Percentiles rank a stretch among this genome's conserved stretches.
phyloP scores from a whole-genome alignment of 129 eudicot genomes.

The Artemisia tridentata region DNA sequence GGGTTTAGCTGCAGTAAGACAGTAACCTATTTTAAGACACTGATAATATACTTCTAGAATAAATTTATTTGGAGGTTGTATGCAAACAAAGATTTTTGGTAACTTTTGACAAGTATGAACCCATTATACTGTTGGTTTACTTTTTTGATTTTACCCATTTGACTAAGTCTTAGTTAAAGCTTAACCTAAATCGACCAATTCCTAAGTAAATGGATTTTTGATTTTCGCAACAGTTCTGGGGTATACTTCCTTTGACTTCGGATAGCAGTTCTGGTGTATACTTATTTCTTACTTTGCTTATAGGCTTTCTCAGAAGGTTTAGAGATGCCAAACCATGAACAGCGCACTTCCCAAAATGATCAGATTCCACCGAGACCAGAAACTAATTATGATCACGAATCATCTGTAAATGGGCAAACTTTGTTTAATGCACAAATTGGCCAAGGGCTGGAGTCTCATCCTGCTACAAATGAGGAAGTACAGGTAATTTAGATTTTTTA shows the following conservation, averaged over 20 bases:
- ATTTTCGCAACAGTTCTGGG: no score
- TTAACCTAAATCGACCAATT: not conserved
- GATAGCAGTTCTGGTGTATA: conserved; percentile 8
- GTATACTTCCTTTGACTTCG: not conserved
- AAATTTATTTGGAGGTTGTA: not conserved
- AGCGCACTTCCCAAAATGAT: conserved; percentile 53
- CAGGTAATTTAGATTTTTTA: conserved; percentile 37
- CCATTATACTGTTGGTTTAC: not conserved
- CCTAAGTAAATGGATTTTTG: not conserved
- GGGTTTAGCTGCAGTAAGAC: not conserved
- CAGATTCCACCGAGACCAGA: conserved; percentile 46
- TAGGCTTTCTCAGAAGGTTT: conserved; percentile 62
- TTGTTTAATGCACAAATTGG: conserved; percentile 16
- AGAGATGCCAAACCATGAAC: conserved; percentile 47
- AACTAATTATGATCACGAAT: conserved; percentile 50
- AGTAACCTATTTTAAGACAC: not conserved
- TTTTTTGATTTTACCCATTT: not conserved
- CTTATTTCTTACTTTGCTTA: conserved; percentile 1
- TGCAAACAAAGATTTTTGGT: not conserved
- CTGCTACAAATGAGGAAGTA: conserved; percentile 46
- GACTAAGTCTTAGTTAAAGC: not conserved
- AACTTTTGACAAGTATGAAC: not conserved
- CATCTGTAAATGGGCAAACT: conserved; percentile 62
- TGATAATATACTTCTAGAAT: not conserved
- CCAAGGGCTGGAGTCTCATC: conserved; percentile 49